Evolutionary conservation across 1,139 yeast species (phyloP).

Genomic region (Candida tetrigidarum): DNA sequence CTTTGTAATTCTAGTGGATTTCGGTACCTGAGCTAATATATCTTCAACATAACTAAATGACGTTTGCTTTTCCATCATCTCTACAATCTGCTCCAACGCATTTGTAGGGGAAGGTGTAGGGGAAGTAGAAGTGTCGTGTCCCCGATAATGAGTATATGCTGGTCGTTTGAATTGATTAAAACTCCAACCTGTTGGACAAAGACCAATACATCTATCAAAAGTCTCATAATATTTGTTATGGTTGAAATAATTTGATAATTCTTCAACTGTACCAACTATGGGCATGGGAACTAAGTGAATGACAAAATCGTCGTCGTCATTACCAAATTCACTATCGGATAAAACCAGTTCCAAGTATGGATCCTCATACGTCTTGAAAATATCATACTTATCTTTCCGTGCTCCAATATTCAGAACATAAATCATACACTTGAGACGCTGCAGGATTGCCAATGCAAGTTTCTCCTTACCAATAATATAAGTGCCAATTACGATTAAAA

Average conservation of each 20-base stretch:
- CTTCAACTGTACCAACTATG: conserved; percentile 39
- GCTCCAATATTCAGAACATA: conserved; percentile 51
- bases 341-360: conserved; percentile 35
- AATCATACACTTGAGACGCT: conserved; percentile 54
- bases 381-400: conserved; percentile 50
- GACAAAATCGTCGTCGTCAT: conserved; percentile 50
- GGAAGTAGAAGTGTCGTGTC: no score
- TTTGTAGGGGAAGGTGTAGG: no score
- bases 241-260: conserved; percentile 54
- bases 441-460: conserved; percentile 72
- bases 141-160: no score
- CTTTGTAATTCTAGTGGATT: conserved; percentile 20
- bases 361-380: conserved; percentile 40
- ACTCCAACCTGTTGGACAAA: conserved; percentile 91
- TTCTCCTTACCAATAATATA: conserved; percentile 93
- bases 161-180: conserved; percentile 29
- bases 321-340: conserved; percentile 36
- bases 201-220: conserved; percentile 63
- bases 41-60: conserved; percentile 30
- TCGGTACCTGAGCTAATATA: conserved; percentile 38
- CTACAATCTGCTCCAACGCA: conserved; percentile 17
- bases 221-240: conserved; percentile 47
- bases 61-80: conserved; percentile 25
- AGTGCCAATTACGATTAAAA: conserved; percentile 80
- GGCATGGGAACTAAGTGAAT: conserved; percentile 76